Conservation (phyloP, 495 filamentous ascomycete species). For the Neurospora sp. region DNA sequence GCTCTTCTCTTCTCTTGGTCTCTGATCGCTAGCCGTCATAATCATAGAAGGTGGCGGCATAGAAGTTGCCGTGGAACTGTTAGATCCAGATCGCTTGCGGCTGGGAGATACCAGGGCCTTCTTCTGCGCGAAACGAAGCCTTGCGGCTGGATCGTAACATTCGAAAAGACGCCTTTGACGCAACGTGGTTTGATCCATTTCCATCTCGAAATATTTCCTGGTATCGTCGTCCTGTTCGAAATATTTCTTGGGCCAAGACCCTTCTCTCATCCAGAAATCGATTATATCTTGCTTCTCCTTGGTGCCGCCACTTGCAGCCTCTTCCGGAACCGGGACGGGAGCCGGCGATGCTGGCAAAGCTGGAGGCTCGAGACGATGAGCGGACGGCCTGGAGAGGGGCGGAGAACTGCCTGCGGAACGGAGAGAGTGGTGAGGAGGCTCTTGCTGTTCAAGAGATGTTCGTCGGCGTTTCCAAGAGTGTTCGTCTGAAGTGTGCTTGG, state of each 20-base stretch:
- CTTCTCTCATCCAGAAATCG: neutral
- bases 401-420: conserved; percentile 18
- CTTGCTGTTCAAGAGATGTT: neutral
- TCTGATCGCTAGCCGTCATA: neutral
- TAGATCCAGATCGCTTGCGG: neutral
- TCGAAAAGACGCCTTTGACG: neutral
- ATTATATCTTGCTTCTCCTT: neutral
- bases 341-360: neutral
- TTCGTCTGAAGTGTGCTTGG: neutral
- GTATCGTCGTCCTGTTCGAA: neutral
- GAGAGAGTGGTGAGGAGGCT: conserved; percentile 22
- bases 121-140: neutral
- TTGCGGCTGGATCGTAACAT: neutral
- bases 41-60: neutral
- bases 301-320: neutral
- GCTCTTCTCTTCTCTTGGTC: neutral
- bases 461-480: neutral
- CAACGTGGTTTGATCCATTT: neutral
- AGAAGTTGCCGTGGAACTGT: neutral
- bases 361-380: neutral
- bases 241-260: neutral
- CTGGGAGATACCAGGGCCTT: neutral
- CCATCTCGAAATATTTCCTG: neutral
- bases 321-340: neutral
- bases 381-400: neutral